Base-by-base conservation (phyloP, 2,329 filamentous ascomycete species). In the Diaporthe ampelina region DNA sequence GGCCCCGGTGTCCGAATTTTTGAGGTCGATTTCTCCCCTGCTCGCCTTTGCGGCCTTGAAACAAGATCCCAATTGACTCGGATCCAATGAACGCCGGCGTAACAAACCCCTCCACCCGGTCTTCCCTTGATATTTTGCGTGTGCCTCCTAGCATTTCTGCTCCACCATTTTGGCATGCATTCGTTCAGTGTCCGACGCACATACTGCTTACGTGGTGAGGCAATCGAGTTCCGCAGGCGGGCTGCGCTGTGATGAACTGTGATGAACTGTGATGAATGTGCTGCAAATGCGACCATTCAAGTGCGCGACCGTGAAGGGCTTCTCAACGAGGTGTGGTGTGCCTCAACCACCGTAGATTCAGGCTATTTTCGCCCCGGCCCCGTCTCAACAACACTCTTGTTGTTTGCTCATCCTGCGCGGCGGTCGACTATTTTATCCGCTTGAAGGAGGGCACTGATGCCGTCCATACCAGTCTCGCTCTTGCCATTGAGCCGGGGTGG, bases 371-470 rank as follows among this genome's bases (percentile, higher is more conserved):
- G 32, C 32, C 45, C 54, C 21, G 32, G 32, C 45, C 32, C 61
- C 17, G 32, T 29, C 57, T 48, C 11, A 15, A 19, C n/a, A 35
- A 54, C 24, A 24, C 29, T n/a, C 69, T 32, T 10, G 4, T 35
- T 29, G 15, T 29, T n/a, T 40, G 50, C 24, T 70, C 72, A 63
- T 65, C 40, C 52, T 63, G 61, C 61, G 21, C 85, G 82, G 56
- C 86, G 85, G 73, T 88, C 87, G 52, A 91, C 88, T 75, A 92
- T 89, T 77, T 91, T 90, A 43, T 90, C 89, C 13, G 90, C 90
- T 75, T 85, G 85, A 1, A 92, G 80, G 15, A 92, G 82, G 9
- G 90, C 90, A 74, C 85, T 90, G 82, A 92, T 89, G 2, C 90
- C 90, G 75, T 92, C 90, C 26, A 91, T 81, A 4, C 81, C 79